phyloP scores from a whole-genome alignment of 768 basidiomycete genomes.

The Suillus spraguei region DNA sequence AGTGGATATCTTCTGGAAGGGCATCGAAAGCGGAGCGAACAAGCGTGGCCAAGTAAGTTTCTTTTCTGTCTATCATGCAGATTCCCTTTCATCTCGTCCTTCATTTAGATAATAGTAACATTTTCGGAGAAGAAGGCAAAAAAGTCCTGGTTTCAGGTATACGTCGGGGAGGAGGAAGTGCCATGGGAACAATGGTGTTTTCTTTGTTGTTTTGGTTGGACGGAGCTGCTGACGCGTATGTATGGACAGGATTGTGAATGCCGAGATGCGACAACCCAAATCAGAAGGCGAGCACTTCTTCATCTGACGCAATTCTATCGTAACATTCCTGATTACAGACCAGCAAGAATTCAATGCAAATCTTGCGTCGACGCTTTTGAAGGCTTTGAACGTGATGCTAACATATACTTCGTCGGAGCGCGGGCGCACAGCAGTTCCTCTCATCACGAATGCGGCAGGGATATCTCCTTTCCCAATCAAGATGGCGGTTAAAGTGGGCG shows the following conservation, averaged over 20 bases:
- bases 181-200: conserved; percentile 86
- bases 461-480: conserved; percentile 84
- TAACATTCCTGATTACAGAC: conserved; percentile 33
- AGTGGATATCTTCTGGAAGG: conserved; percentile 79
- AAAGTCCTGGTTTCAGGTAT: conserved; percentile 78
- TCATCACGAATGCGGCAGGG: conserved; percentile 73
- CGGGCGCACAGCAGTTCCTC: conserved; percentile 74
- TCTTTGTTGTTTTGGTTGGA: not conserved
- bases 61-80: not conserved
- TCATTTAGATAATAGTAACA: conserved; percentile 60
- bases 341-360: conserved; percentile 55
- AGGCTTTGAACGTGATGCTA: conserved; percentile 71
- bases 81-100: not conserved
- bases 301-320: not conserved
- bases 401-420: conserved; percentile 77
- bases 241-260: conserved; percentile 71
- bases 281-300: conserved; percentile 51
- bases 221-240: not conserved
- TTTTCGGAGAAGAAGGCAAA: conserved; percentile 78
- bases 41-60: conserved; percentile 68
- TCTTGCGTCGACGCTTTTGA: conserved; percentile 64
- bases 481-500: conserved; percentile 68
- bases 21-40: conserved; percentile 59
- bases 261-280: conserved; percentile 74
- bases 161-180: conserved; percentile 76